These are phyloP conservation scores for Mycosarcoma maydis DNA, from an alignment of 1,284 basidiomycete species.

Conservation along the genomic window DNA sequence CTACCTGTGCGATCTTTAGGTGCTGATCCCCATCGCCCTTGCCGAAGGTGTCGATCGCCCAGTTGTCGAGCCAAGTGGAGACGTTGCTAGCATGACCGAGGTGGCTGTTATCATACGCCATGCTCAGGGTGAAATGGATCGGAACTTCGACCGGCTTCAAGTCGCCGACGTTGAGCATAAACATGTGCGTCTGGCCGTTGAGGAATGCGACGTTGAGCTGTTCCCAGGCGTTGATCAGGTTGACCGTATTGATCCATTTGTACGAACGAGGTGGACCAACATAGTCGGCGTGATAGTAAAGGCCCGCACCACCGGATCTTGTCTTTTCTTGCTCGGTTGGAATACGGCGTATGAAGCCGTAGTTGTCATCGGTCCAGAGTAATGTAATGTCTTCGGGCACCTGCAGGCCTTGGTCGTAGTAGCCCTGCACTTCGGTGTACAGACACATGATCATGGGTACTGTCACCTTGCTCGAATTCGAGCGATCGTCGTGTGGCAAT, in stretches of 20 bases:
- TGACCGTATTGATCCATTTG: conserved; percentile 67
- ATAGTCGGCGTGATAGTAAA: conserved; percentile 74
- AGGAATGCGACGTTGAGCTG: conserved; percentile 43
- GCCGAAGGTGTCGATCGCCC: conserved; percentile 77
- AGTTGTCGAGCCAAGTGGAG: conserved; percentile 72
- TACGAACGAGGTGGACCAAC: conserved; percentile 68
- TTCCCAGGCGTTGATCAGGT: conserved; percentile 50
- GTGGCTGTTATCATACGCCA: conserved; percentile 73
- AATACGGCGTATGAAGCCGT: conserved; percentile 61
- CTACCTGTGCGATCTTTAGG: conserved; percentile 70
- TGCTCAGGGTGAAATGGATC: conserved; percentile 76
- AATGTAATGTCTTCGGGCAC: conserved; percentile 55
- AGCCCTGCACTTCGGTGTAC: conserved; percentile 75
- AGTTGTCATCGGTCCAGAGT: conserved; percentile 69
- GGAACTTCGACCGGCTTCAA: conserved; percentile 77
- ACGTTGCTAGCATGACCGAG: conserved; percentile 35
- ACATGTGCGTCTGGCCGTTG: conserved; percentile 59
- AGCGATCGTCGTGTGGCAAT: conserved; percentile 63
- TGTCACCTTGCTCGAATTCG: conserved; percentile 71
- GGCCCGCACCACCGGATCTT: conserved; percentile 74
- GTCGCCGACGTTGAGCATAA: conserved; percentile 72
- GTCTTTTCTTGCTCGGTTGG: conserved; percentile 71
- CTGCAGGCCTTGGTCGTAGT: conserved; percentile 74
- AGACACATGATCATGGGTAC: conserved; percentile 75
- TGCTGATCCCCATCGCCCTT: conserved; percentile 69